A percentile compares a stretch with the other conserved stretches of the same genome.
phyloP scores from a whole-genome alignment of 2,329 filamentous ascomycete species.

The Hypocreales sp. region DNA sequence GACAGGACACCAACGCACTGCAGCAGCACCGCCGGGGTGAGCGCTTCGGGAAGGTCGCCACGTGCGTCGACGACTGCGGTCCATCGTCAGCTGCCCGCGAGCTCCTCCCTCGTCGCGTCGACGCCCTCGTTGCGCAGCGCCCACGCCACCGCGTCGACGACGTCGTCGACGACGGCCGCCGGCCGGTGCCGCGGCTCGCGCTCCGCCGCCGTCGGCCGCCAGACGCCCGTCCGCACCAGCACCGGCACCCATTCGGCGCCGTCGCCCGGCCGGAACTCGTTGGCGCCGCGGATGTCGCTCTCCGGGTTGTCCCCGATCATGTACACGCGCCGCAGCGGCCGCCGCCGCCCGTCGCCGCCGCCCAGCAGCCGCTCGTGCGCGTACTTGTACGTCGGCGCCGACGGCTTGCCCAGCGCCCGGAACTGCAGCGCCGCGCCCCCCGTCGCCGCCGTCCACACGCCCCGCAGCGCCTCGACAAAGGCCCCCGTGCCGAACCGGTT shows the following conservation, averaged over 20 bases:
- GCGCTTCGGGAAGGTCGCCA: too few species aligned
- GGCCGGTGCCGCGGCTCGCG: conserved; percentile 43
- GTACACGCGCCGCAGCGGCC: conserved; percentile 62
- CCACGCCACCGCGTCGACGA: conserved; percentile 63
- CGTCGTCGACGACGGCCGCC: conserved; percentile 54
- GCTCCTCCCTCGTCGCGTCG: conserved; percentile 16
- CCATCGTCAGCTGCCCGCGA: too few species aligned
- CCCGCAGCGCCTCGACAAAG: conserved; percentile 68
- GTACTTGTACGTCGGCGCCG: conserved; percentile 61
- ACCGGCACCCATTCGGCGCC: conserved; percentile 66
- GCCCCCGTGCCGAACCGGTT: conserved; percentile 85
- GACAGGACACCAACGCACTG: too few species aligned
- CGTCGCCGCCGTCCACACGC: conserved; percentile 63
- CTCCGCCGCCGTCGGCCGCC: conserved; percentile 24
- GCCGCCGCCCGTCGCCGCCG: conserved; percentile 25
- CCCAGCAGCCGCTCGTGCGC: conserved; percentile 58
- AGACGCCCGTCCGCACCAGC: conserved; percentile 70
- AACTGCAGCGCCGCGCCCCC: conserved; percentile 43
- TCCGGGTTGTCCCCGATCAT: conserved; percentile 90
- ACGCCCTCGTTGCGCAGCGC: conserved; percentile 44
- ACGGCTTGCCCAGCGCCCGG: conserved; percentile 72
- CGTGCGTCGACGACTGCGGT: too few species aligned
- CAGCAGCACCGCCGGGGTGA: too few species aligned
- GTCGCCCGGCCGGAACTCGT: conserved; percentile 50
- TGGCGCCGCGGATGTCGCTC: conserved; percentile 81